A percentile compares a stretch with the other conserved stretches of the same genome.
phyloP scores from a whole-genome alignment of 176 grass and related monocot genomes.

The Musa acuminata region DNA sequence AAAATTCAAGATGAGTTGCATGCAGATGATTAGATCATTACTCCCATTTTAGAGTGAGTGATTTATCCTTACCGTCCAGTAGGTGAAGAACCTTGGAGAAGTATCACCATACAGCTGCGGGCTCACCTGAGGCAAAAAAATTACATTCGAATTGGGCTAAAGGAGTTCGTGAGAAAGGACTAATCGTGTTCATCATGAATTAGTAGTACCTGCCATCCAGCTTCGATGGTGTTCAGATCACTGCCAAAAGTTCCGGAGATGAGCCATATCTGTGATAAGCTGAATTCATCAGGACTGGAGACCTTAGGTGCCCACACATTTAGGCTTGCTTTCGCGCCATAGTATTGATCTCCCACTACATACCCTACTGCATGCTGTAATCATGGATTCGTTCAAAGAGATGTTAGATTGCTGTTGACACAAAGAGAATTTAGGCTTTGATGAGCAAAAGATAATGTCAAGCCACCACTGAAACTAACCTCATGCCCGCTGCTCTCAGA shows the following conservation, averaged over 20 bases:
- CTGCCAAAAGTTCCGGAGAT: conserved; percentile 76
- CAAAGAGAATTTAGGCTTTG: no score
- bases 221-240: conserved; percentile 98
- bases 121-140: conserved; percentile 45
- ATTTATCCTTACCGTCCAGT: conserved; percentile 65
- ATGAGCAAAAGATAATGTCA: neutral
- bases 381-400: no score
- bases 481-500: conserved; percentile 72
- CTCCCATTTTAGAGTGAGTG: neutral
- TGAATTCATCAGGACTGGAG: conserved; percentile 63
- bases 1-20: neutral
- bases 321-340: conserved; percentile 73
- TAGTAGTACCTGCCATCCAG: conserved; percentile 71
- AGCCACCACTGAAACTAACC: conserved; percentile 21
- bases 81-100: conserved; percentile 82
- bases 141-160: neutral
- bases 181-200: neutral
- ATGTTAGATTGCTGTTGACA: no score
- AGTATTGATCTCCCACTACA: conserved; percentile 55
- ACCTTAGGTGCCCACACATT: conserved; percentile 85
- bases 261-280: conserved; percentile 89
- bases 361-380: conserved; percentile 87
- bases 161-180: neutral
- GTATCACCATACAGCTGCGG: conserved; percentile 79
- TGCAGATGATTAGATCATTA: neutral